Evolutionary conservation across 2,329 filamentous ascomycete species (phyloP), one percentile per base, ranked within the genome.

Genomic region (Penicillium sp.): DNA sequence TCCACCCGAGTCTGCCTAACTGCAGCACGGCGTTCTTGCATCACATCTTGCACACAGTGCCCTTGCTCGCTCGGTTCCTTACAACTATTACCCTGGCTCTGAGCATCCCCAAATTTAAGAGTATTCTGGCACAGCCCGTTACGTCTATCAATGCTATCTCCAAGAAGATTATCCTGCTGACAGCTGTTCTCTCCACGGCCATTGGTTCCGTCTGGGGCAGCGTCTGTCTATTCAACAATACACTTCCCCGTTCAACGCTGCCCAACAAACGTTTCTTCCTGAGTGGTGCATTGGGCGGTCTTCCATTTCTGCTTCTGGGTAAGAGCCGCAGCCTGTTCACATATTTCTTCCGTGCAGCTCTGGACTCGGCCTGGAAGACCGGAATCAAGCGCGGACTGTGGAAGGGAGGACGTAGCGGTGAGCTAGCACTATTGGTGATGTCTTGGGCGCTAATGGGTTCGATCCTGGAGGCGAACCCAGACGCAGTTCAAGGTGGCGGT

Each of bases 331-430:
- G 82, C 1, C 83, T 90, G 52, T 96, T 95, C 73, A 66, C 97
- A 57, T 94, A 94, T 73, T 87, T 85, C 60, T 85, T 89, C 27
- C 82, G 92, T 2, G 77, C 87, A n/a, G 91, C 88, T 56, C 79
- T 96, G 27, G 89, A 96, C 70, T 90, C 85, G 35, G 74, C 92
- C 44, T 97, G 92, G 90, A 96, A 96, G 78, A 90, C 96, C 0
- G 92, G 92, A n/a, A 85, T 89, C 53, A 97, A 97, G 85, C 81
- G 88, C 31, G 84, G 90, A 1, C 91, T 91, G 85, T 96, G 93
- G 91, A 85, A 83, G 61, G 90, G 90, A 11, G 82, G 94, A 70
- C 85, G 82, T 66, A 89, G 90, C 35, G 92, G 92, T 0, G 93
- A 97, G 73, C 85, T 84, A 88, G 77, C 77, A 9, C 25, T 97